Conservation (phyloP, 75 land plant genomes). For the Isoetes taiwanensis region DNA sequence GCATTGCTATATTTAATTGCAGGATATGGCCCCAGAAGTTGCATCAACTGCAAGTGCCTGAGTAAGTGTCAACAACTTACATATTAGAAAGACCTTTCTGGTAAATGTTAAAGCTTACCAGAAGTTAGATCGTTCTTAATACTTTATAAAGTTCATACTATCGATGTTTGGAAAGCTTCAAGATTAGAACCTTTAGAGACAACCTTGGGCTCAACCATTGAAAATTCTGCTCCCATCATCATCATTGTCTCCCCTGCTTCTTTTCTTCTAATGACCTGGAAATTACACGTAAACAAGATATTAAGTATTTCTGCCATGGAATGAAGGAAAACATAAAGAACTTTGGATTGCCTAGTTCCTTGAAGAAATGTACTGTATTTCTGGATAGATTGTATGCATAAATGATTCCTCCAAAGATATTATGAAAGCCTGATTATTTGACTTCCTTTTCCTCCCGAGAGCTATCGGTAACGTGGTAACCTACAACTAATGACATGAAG, state of each 20-base stretch:
- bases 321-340: not conserved
- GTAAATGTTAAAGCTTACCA: not conserved
- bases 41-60: not conserved
- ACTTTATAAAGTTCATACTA: conserved; percentile 29
- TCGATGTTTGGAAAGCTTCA: conserved; percentile 36
- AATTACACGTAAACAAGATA: conserved; percentile 4
- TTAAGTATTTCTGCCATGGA: conserved; percentile 5
- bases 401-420: too few relatives aligned
- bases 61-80: not conserved
- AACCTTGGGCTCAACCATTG: conserved; percentile 60
- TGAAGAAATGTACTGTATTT: too few relatives aligned
- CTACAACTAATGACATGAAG: too few relatives aligned
- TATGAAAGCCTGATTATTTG: too few relatives aligned
- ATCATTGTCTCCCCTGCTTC: not conserved
- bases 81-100: not conserved
- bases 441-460: too few relatives aligned
- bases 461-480: too few relatives aligned
- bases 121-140: conserved; percentile 9
- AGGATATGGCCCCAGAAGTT: not conserved
- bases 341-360: not conserved
- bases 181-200: conserved; percentile 51
- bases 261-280: too few relatives aligned
- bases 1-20: not conserved
- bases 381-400: too few relatives aligned
- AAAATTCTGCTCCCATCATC: conserved; percentile 19